Evolutionary conservation across 2,329 filamentous ascomycete genomes (phyloP).

Genomic region (Verticillium alfalfae): DNA sequence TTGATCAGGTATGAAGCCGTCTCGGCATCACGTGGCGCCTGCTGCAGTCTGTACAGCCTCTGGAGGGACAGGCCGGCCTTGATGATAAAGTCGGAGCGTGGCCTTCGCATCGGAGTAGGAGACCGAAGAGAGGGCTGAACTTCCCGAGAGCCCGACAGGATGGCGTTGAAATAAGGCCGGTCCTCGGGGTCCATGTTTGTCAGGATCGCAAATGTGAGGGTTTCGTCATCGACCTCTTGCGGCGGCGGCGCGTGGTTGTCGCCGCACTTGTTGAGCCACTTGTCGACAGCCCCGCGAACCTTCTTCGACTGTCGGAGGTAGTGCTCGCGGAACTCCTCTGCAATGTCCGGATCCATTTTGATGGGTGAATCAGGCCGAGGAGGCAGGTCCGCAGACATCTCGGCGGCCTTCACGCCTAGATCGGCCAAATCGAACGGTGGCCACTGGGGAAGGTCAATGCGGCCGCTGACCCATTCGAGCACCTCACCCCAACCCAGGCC

Average conservation of each 20-base stretch:
- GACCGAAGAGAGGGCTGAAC: constrained; percentile 54
- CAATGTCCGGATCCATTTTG: constrained; percentile 87
- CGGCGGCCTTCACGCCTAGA: constrained; percentile 54
- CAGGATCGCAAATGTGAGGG: constrained; percentile 85
- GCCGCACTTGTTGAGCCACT: constrained; percentile 78
- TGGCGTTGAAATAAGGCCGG: constrained; percentile 74
- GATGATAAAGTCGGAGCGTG: constrained; percentile 67
- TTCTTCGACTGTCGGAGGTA: constrained; percentile 90
- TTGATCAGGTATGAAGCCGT: constrained; percentile 80
- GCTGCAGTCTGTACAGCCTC: constrained; percentile 71
- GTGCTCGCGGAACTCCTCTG: constrained; percentile 87
- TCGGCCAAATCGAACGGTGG: constrained; percentile 75
- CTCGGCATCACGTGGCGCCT: constrained; percentile 77
- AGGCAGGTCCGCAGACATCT: constrained; percentile 54
- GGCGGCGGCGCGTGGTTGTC: constrained; percentile 70
- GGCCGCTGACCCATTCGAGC: constrained; percentile 83
- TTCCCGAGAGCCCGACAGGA: constrained; percentile 59
- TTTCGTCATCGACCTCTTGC: constrained; percentile 90
- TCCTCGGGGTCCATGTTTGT: constrained; percentile 76
- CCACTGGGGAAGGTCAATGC: constrained; percentile 81
- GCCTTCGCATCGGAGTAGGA: constrained; percentile 62
- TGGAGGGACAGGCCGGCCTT: constrained; percentile 76
- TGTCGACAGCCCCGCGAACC: constrained; percentile 84
- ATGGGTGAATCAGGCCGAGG: constrained; percentile 55
- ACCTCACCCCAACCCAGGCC: constrained; percentile 95